phyloP scores from a whole-genome alignment of 129 eudicot species.

The Logfia minima region DNA sequence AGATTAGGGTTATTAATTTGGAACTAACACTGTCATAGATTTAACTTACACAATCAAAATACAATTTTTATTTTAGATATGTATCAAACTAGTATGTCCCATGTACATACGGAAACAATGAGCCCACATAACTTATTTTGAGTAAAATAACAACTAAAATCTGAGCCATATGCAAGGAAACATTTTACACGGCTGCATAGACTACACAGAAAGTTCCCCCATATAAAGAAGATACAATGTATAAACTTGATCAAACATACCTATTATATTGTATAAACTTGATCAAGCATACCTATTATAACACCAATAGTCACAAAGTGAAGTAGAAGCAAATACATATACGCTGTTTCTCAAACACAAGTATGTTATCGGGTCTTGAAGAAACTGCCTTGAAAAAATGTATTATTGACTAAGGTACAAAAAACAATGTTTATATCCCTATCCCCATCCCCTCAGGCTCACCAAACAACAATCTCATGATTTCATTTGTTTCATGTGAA shows the following conservation, averaged over 20 bases:
- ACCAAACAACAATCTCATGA: conserved; percentile 10
- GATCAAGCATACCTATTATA: background rate
- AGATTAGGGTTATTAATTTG: no score
- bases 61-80: no score
- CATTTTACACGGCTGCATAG: no score
- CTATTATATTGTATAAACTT: background rate
- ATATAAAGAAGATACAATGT: background rate
- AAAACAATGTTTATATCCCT: conserved; percentile 14
- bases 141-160: no score
- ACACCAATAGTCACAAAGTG: background rate
- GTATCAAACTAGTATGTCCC: no score
- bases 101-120: no score
- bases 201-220: no score
- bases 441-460: background rate
- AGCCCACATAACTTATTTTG: no score
- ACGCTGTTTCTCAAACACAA: background rate
- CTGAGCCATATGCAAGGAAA: no score
- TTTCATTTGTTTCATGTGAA: background rate
- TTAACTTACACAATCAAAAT: no score
- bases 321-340: background rate
- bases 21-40: no score
- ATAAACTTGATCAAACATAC: conserved; percentile 3
- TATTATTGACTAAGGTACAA: conserved; percentile 33
- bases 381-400: conserved; percentile 23
- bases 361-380: background rate